These are phyloP conservation scores for Arthroderma sp. DNA, from an alignment of 2,329 filamentous ascomycete genomes.

Conservation along the genomic window DNA sequence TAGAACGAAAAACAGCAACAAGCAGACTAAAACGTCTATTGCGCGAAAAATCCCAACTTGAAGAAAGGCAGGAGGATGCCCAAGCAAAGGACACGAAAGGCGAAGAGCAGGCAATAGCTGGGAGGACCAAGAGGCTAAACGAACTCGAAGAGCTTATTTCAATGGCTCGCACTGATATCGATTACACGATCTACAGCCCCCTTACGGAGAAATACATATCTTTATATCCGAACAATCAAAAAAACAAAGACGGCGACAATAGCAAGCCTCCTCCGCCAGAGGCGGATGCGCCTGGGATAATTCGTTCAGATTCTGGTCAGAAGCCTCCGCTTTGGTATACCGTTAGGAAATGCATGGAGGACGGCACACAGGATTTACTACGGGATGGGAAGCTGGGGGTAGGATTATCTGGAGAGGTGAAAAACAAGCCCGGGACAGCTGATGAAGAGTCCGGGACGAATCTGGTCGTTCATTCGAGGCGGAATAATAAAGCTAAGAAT, in stretches of 20 bases:
- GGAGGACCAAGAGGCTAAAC: constrained; percentile 10
- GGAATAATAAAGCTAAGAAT: background rate
- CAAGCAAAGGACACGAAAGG: constrained; percentile 17
- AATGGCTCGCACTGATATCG: constrained; percentile 43
- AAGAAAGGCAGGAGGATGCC: constrained; percentile 12
- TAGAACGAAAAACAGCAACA: constrained; percentile 31
- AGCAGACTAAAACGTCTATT: constrained; percentile 25
- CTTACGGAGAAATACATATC: constrained; percentile 47
- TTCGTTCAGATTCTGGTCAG: constrained; percentile 11
- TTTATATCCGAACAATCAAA: constrained; percentile 34
- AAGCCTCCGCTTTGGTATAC: constrained; percentile 33
- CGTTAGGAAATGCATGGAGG: constrained; percentile 32
- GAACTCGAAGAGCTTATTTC: constrained; percentile 29
- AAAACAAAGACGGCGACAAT: constrained; percentile 6
- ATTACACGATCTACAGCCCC: constrained; percentile 51
- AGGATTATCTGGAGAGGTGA: constrained; percentile 10
- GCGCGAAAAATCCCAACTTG: constrained; percentile 27
- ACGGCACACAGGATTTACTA: constrained; percentile 30
- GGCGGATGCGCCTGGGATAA: constrained; percentile 12
- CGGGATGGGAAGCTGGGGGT: constrained; percentile 29
- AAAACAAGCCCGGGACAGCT: constrained; percentile 7
- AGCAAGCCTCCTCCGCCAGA: constrained; percentile 3
- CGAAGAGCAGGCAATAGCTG: constrained; percentile 2
- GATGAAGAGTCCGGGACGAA: constrained; percentile 1
- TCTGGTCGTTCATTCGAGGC: constrained; percentile 1